Conservation (phyloP, 805 yeast species). For the Candida endomychidarum region DNA sequence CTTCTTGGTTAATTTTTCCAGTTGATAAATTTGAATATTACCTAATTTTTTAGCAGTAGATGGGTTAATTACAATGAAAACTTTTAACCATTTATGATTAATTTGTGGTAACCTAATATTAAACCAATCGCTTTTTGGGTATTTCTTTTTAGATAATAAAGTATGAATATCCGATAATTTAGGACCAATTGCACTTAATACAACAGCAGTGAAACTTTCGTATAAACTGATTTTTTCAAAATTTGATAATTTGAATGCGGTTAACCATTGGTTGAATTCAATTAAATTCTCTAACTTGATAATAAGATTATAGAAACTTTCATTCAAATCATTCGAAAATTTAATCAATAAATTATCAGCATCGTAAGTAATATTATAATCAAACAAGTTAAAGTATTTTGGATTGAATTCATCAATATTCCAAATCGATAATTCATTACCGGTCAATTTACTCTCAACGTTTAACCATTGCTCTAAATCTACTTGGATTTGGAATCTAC, state of each 20-base stretch:
- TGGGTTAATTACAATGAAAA: slow-evolving; percentile 52
- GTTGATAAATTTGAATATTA: slow-evolving; percentile 51
- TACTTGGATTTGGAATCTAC: slow-evolving; percentile 31
- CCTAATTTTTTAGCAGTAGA: slow-evolving; percentile 47
- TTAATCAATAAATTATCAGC: slow-evolving; percentile 9
- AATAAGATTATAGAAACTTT: slow-evolving; percentile 19
- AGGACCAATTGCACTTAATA: slow-evolving; percentile 58
- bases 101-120: slow-evolving; percentile 59
- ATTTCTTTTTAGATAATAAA: slow-evolving; percentile 49
- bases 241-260: slow-evolving; percentile 53
- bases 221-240: slow-evolving; percentile 57
- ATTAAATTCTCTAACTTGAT: slow-evolving; percentile 22
- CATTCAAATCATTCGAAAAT: slow-evolving; percentile 17
- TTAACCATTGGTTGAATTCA: slow-evolving; percentile 39
- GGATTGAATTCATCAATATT: slow-evolving; percentile 46
- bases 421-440: slow-evolving; percentile 56
- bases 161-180: slow-evolving; percentile 58
- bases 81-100: slow-evolving; percentile 58
- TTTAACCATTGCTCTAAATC: slow-evolving; percentile 30
- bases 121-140: slow-evolving; percentile 58
- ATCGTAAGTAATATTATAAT: slow-evolving; percentile 24
- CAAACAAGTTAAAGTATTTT: slow-evolving; percentile 52
- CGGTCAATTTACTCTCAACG: slow-evolving; percentile 44
- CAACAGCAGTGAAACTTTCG: slow-evolving; percentile 65
- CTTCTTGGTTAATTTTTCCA: slow-evolving; percentile 50